Conservation (phyloP, 257 asterid genomes). For the Cynanchum wilfordii region DNA sequence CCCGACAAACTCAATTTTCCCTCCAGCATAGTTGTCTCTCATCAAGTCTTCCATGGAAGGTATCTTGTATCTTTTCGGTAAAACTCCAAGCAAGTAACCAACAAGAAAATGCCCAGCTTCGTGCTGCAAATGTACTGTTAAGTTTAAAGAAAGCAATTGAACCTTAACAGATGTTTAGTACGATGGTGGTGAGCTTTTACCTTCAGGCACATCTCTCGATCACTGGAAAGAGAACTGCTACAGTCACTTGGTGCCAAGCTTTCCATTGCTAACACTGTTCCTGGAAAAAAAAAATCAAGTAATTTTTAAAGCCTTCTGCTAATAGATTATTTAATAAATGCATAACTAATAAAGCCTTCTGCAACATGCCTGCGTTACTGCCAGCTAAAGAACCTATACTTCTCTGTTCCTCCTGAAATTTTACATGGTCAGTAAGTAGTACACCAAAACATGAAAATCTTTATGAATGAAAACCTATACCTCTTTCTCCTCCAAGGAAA, state of each 20-base stretch:
- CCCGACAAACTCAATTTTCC: constrained; percentile 56
- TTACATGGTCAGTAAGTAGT: too few relatives aligned
- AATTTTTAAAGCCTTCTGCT: neutral
- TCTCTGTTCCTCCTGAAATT: constrained; percentile 1
- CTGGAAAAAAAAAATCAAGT: neutral
- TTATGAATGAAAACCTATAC: constrained; percentile 20
- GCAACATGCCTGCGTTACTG: constrained; percentile 10
- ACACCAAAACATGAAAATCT: too few relatives aligned
- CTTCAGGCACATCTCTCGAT: constrained; percentile 46
- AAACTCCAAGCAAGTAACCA: constrained; percentile 67
- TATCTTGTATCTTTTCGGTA: constrained; percentile 55
- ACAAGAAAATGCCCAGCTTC: constrained; percentile 82
- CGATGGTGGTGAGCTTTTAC: constrained; percentile 30
- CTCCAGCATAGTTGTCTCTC: constrained; percentile 47
- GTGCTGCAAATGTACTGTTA: constrained; percentile 37
- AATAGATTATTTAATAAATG: neutral
- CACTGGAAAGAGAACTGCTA: constrained; percentile 32
- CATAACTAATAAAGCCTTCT: neutral
- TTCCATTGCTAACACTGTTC: constrained; percentile 21
- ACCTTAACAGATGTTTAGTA: too few relatives aligned
- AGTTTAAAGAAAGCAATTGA: neutral
- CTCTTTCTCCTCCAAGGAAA: constrained; percentile 37
- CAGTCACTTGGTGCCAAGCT: constrained; percentile 22
- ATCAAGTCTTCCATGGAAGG: constrained; percentile 53
- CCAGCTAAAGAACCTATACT: neutral